A percentile compares a stretch with the other conserved stretches of the same genome.
Conservation (phyloP, 352 stramenopile species). For the Pythium phragmitis region DNA sequence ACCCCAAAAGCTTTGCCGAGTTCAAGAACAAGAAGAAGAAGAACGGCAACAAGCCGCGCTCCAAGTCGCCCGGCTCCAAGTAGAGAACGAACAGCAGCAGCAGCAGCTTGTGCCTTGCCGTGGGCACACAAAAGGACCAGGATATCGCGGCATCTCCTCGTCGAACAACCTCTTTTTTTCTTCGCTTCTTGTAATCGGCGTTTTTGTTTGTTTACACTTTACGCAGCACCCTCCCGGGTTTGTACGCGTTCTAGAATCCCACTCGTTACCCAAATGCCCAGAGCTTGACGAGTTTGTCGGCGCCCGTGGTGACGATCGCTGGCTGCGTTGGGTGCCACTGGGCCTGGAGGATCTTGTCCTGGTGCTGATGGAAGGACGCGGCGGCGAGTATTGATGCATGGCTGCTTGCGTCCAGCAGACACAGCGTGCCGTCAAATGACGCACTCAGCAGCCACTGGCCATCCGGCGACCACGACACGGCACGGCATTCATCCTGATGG, state of each 20-base stretch:
- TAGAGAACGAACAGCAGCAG: slow-evolving; percentile 20
- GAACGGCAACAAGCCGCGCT: slow-evolving; percentile 53
- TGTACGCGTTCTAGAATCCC: too few relatives aligned
- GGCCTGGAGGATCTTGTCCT: slow-evolving; percentile 66
- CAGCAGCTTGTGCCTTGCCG: too few relatives aligned
- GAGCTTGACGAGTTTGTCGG: slow-evolving; percentile 68
- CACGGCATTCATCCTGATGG: slow-evolving; percentile 61
- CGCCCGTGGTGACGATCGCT: slow-evolving; percentile 56
- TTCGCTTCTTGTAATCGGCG: slow-evolving; percentile 13
- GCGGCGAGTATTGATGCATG: slow-evolving; percentile 30
- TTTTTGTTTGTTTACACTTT: slow-evolving; percentile 2
- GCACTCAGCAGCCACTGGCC: slow-evolving; percentile 60
- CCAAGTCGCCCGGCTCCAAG: slow-evolving; percentile 75
- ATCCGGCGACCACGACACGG: slow-evolving; percentile 56
- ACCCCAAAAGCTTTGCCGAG: slow-evolving; percentile 75
- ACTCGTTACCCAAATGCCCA: slow-evolving; percentile 40
- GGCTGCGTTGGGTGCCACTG: slow-evolving; percentile 60
- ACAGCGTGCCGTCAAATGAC: slow-evolving; percentile 63
- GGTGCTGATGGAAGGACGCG: slow-evolving; percentile 54
- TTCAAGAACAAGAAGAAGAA: slow-evolving; percentile 89
- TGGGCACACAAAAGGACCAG: too few relatives aligned
- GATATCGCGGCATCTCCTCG: neutral
- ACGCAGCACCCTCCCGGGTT: neutral
- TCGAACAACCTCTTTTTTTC: slow-evolving; percentile 9
- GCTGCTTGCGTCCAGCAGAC: slow-evolving; percentile 25